Base-by-base conservation (phyloP, 306 rosid species). In the Arachis stenosperma region DNA sequence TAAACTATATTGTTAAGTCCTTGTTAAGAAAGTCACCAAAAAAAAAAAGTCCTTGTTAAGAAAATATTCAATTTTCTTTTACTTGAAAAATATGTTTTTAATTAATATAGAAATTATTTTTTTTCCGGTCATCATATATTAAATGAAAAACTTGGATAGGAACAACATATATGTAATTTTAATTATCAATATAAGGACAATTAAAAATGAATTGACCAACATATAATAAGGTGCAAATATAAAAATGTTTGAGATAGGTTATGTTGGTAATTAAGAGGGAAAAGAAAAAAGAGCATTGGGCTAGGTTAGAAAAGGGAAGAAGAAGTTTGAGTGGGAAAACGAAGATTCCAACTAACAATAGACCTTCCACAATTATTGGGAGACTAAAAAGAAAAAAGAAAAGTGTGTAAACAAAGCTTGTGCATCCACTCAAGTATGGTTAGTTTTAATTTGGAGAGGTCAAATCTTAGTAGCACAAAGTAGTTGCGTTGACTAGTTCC, bases 361-460 rank as follows among this genome's bases (percentile, higher is more conserved):
- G 58, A 54, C 57, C 33, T 58, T 79, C 75, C 78, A 66, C 69
- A 72, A 66, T 50, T 66, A 79, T 79, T 48, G 73, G 74, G 48
- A 47, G 65, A 29, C 37, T 40, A 15, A 72, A 58, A 33, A 33
- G 37, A 33, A 33, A 33, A 8, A 73, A 72, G 72, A 65, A 33
- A 14, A 15, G 51, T 10, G 74, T 66, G 65, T 57, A 40, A 57
- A 65, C 51, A 72, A 71, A 72, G 69, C 41, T 65, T 22, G 27
- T 78, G 74, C 74, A 68, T 78, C 72, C 78, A 65, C 36, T 67
- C 66, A 13, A 57, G 69, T 65, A 50, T 71, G 74, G 57, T 56
- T 65, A 39, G 67, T 57, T 22, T 22, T 22, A 22, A 22, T 57
- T 65, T 9, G 39, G 77, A 65, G 74, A 79, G 58, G 59, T 79